Conservation (phyloP, 805 yeast genomes). For the Cyberlindnera mycetangii region DNA sequence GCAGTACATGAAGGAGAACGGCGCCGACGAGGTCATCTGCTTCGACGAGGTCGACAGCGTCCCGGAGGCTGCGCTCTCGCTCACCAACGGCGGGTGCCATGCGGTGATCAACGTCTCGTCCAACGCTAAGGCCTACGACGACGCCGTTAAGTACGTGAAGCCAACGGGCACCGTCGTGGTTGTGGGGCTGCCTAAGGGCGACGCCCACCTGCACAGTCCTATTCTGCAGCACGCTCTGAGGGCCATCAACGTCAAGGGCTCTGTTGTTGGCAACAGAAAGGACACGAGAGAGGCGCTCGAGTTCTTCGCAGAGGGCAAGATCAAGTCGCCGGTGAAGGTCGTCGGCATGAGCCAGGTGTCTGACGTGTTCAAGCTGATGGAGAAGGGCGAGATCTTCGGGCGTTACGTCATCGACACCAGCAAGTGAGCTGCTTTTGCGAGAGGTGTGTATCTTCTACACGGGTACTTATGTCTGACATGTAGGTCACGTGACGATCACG, state of each 20-base stretch:
- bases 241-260: conserved; percentile 50
- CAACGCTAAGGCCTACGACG: conserved; percentile 55
- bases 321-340: conserved; percentile 53
- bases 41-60: conserved; percentile 49
- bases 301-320: conserved; percentile 60
- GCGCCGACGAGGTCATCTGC: conserved; percentile 56
- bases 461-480: too few relatives aligned
- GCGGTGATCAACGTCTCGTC: conserved; percentile 66
- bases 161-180: conserved; percentile 63
- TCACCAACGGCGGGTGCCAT: conserved; percentile 62
- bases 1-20: conserved; percentile 44
- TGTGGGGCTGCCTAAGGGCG: conserved; percentile 71
- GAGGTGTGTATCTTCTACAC: too few relatives aligned
- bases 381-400: conserved; percentile 56
- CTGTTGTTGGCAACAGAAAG: conserved; percentile 62
- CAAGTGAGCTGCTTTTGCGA: conserved; percentile 6
- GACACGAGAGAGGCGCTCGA: conserved; percentile 52
- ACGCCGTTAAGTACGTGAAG: conserved; percentile 53
- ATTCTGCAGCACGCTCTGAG: conserved; percentile 26
- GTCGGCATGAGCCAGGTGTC: conserved; percentile 52
- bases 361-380: conserved; percentile 49
- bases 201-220: conserved; percentile 49
- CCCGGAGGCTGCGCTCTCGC: conserved; percentile 26
- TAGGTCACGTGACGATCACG: too few relatives aligned
- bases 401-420: conserved; percentile 58